Percentiles rank a stretch among this genome's conserved stretches.
phyloP scores from a whole-genome alignment of 108 stramenopile species.

The Skeletonema potamos region DNA sequence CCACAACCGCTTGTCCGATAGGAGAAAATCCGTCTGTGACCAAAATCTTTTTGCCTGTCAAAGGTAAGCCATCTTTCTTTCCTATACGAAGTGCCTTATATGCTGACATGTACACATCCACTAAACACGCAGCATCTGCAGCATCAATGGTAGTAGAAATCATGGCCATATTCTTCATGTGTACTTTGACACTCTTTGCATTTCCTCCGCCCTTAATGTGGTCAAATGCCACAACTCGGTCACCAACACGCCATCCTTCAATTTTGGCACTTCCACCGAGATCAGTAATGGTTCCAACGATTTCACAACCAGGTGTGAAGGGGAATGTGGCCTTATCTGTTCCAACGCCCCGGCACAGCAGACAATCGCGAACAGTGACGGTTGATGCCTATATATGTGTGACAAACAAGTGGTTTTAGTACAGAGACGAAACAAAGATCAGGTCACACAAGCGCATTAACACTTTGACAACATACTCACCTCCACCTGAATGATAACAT shows the following conservation, averaged over 20 bases:
- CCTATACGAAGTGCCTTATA: conserved; percentile 62
- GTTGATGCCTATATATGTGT: conserved; percentile 55
- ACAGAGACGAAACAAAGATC: background rate
- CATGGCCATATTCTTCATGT: conserved; percentile 41
- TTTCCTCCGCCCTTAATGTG: conserved; percentile 55
- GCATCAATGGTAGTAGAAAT: conserved; percentile 47
- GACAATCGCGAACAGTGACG: conserved; percentile 57
- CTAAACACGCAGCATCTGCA: conserved; percentile 50
- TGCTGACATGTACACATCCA: conserved; percentile 65
- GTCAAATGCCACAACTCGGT: conserved; percentile 53
- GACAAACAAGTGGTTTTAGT: background rate
- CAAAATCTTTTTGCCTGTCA: conserved; percentile 59
- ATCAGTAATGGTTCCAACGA: conserved; percentile 50
- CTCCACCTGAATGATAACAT: conserved; percentile 52
- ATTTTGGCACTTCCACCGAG: conserved; percentile 19
- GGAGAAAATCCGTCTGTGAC: conserved; percentile 55
- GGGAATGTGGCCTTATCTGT: conserved; percentile 43
- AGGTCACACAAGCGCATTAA: background rate
- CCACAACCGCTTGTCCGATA: conserved; percentile 56
- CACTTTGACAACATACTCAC: conserved; percentile 8
- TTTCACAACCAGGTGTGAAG: conserved; percentile 57
- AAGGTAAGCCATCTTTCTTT: conserved; percentile 33
- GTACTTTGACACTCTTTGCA: conserved; percentile 44
- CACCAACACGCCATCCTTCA: conserved; percentile 44
- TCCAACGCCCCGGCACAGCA: conserved; percentile 51